Evolutionary conservation across 2,329 filamentous ascomycete species (phyloP).

Genomic region (Colletotrichum sp.): DNA sequence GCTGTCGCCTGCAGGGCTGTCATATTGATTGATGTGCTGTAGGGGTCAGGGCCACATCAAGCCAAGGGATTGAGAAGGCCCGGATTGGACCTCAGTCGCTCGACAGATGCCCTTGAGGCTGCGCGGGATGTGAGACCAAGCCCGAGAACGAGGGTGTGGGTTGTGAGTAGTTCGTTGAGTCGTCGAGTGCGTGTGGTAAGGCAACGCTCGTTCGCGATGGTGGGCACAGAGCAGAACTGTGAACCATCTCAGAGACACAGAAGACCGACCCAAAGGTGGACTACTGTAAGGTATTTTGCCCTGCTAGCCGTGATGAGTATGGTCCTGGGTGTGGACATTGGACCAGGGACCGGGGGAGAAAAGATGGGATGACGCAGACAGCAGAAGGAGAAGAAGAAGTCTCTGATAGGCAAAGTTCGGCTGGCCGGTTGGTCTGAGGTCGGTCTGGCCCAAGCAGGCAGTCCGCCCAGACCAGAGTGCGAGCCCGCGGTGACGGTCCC

Average conservation of each 20-base stretch:
- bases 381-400: neutral
- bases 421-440: neutral
- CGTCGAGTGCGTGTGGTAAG: neutral
- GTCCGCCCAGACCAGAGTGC: neutral
- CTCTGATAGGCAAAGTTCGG: neutral
- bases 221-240: neutral
- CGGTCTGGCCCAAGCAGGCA: neutral
- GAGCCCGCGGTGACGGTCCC: neutral
- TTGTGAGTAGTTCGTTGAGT: neutral
- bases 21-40: neutral
- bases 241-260: neutral
- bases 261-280: neutral
- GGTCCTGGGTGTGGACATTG: neutral
- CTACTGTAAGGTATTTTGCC: neutral
- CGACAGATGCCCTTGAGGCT: neutral
- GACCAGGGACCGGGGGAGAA: neutral
- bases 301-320: neutral
- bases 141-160: neutral
- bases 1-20: neutral
- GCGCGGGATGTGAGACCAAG: conserved; percentile 1
- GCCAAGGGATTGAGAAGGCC: neutral
- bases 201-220: neutral
- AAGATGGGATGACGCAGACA: neutral
- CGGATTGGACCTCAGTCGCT: neutral
- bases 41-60: neutral